Base-by-base conservation (phyloP, 2,329 filamentous ascomycete species). In the Fusarium paranaense region DNA sequence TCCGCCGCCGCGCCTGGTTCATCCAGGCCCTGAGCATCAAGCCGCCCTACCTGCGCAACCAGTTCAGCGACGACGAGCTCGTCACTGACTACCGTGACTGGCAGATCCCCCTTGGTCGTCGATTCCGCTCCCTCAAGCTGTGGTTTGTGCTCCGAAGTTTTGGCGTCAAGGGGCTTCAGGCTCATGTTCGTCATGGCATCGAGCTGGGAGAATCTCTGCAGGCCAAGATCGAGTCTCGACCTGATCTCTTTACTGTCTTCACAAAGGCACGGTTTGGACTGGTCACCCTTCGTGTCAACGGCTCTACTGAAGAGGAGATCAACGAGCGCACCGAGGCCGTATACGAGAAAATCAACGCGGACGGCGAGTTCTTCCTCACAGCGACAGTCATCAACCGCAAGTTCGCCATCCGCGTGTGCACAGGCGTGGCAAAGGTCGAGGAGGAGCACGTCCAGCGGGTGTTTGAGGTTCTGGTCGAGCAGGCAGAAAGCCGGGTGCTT, bases 61-160 rank as follows among this genome's bases (percentile, higher is more conserved):
- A 90, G 5, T 95, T 92, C 84, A 94, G 93, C 5, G 94, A 97
- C 77, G 90, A 89, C 40, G 95, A 95, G 0, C 88, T 96, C 2
- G 96, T 98, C 1, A 98, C 95, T 27, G 96, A 98, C 83, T 98
- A 98, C 86, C 91, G 96, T 56, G 95, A 98, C 86, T 98, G 96
- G 96, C 95, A 98, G 84, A 97, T 98, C 78, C 95, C 96, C 0
- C 91, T 98, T 0, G 96, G 96, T 10, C 88, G 96, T 4, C 89
- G 96, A 18, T 98, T 98, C 88, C 90, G 96, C 69, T 91, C 93
- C 4, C 85, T 98, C 67, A 98, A 98, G 86, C 92, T 98, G 72
- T 98, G 96, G 96, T 98, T 98, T 81, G 95, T 98, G 9, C 86
- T 98, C 78, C 88, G 96, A 52, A 92, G 89, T 50, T 98, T 95